Conservation (phyloP, 1,139 yeast genomes). For the Groenewaldozyma sp. region DNA sequence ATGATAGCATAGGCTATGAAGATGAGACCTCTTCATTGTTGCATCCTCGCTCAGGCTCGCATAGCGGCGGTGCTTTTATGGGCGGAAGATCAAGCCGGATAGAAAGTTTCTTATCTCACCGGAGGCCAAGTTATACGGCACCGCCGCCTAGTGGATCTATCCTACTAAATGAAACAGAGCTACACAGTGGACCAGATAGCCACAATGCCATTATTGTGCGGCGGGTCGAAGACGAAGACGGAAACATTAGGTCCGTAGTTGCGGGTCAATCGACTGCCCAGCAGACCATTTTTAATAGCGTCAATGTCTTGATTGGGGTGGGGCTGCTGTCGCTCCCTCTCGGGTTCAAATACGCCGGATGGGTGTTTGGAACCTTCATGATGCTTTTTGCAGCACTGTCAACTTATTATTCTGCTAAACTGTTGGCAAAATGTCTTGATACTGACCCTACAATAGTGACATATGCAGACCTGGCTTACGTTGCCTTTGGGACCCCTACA, state of each 20-base stretch:
- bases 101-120: not conserved
- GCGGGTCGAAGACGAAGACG: constrained; percentile 63
- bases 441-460: constrained; percentile 72
- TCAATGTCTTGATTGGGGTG: constrained; percentile 77
- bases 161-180: constrained; percentile 21
- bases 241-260: constrained; percentile 62
- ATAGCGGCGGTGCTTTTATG: not conserved
- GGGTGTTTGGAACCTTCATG: constrained; percentile 56
- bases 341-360: constrained; percentile 72
- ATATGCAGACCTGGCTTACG: constrained; percentile 79
- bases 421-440: constrained; percentile 56
- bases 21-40: constrained; percentile 8
- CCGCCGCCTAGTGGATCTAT: constrained; percentile 14
- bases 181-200: constrained; percentile 36
- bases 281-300: constrained; percentile 81
- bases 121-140: constrained; percentile 1
- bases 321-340: constrained; percentile 79
- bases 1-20: constrained; percentile 17
- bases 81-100: not conserved
- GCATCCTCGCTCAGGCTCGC: not conserved
- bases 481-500: constrained; percentile 49
- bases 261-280: constrained; percentile 82
- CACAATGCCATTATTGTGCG: constrained; percentile 41
- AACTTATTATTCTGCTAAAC: constrained; percentile 63
- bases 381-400: constrained; percentile 48